phyloP scores from a whole-genome alignment of 345 rosid genomes.

The Euphorbia pulcherrima region DNA sequence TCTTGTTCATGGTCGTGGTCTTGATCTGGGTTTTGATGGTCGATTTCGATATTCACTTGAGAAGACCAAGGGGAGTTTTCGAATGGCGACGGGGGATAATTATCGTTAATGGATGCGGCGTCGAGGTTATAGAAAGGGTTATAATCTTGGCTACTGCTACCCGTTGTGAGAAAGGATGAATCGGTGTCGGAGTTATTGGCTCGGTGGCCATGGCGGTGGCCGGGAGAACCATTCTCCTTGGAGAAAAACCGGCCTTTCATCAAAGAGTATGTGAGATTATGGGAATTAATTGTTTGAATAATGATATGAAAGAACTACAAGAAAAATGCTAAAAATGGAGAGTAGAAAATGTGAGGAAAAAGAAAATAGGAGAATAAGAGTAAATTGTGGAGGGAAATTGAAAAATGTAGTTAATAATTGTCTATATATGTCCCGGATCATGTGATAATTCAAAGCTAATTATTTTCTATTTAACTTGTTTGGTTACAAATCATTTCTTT shows the following conservation, averaged over 20 bases:
- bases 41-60: slow-evolving; percentile 16
- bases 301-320: slow-evolving; percentile 7
- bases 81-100: slow-evolving; percentile 33
- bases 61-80: slow-evolving; percentile 67
- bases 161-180: background rate
- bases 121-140: background rate
- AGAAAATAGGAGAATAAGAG: background rate
- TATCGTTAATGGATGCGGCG: slow-evolving; percentile 22
- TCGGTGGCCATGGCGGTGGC: slow-evolving; percentile 19
- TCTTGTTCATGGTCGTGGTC: background rate
- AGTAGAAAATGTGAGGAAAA: slow-evolving; percentile 7
- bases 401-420: too few relatives aligned
- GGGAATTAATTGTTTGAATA: background rate
- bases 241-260: slow-evolving; percentile 14
- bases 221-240: slow-evolving; percentile 19
- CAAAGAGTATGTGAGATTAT: background rate
- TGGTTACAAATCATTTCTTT: too few relatives aligned
- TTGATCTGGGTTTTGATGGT: background rate
- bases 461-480: too few relatives aligned
- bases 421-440: too few relatives aligned
- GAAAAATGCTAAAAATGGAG: slow-evolving; percentile 6
- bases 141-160: background rate
- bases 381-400: background rate
- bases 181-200: slow-evolving; percentile 21
- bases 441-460: too few relatives aligned